phyloP scores from a whole-genome alignment of 345 rosid species.

The Euphorbia tirucalli region DNA sequence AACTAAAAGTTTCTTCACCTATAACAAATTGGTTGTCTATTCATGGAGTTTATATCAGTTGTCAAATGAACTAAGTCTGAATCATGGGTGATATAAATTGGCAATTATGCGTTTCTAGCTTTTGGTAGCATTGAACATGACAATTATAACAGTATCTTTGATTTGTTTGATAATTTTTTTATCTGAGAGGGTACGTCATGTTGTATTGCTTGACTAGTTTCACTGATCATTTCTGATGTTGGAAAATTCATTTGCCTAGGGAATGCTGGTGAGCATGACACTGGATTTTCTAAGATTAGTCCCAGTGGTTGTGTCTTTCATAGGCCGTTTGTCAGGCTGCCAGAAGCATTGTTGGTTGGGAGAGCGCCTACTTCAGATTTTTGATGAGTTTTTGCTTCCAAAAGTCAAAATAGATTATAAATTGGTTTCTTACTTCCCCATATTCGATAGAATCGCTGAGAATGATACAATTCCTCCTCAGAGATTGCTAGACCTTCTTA shows the following conservation, averaged over 20 bases:
- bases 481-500: slow-evolving; percentile 61
- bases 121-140: neutral
- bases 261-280: slow-evolving; percentile 72
- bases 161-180: neutral
- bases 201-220: neutral
- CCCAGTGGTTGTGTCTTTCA: slow-evolving; percentile 64
- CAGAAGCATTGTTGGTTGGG: slow-evolving; percentile 75
- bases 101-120: neutral
- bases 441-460: slow-evolving; percentile 73
- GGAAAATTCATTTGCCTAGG: slow-evolving; percentile 42
- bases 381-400: slow-evolving; percentile 67
- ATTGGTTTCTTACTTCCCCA: slow-evolving; percentile 67
- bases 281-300: slow-evolving; percentile 63
- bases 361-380: slow-evolving; percentile 71
- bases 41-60: neutral
- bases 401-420: slow-evolving; percentile 52
- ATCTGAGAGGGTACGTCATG: neutral
- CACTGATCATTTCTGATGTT: slow-evolving; percentile 12
- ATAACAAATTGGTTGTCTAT: neutral
- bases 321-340: slow-evolving; percentile 68
- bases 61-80: neutral
- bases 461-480: slow-evolving; percentile 71
- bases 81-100: neutral
- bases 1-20: neutral
- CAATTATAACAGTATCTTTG: neutral